Base-by-base conservation (phyloP, 148 eudicot genomes). In the Tetragonia tetragonoides region DNA sequence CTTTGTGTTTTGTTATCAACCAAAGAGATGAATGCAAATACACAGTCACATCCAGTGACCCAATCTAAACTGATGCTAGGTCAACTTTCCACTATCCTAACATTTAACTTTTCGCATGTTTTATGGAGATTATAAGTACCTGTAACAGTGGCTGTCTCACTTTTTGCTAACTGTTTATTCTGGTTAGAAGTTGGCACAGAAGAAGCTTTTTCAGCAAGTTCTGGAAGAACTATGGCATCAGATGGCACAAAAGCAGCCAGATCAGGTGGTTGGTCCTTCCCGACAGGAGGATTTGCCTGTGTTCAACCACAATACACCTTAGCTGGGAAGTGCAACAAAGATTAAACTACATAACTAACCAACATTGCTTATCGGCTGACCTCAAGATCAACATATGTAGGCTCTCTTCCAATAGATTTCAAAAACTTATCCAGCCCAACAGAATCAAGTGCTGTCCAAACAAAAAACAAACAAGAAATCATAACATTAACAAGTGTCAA, bases 181-280 rank as follows among this genome's bases (percentile, higher is more conserved):
- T 76, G 87, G 53, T 42, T 79, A 80, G 87, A 64, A 41, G 34
- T 79, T 73, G 75, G 85, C 8, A 76, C 73, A 41, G 91, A 74
- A 79, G 83, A 88, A 56, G 83, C 76, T 76, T 83, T 83, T 69
- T 44, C 88, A 72, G 83, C 82, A 81, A 80, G 51, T 64, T 89
- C 89, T 59, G 85, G 79, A 57, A 83, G 75, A 66, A 78, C 78
- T 42, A 74, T 60, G 39, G 89, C 87, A 83, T 86, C 90, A 64
- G 95, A 89, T 57, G 98, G 98, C 78, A 91, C 94, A 80, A 92
- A 84, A 65, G 81, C 44, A 60, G 97, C 98, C 84, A 95, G 83
- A 89, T 95, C 98, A 44, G 98, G 98, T 78, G 97, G 98, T 74
- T 92, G 95, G 84, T 94, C 98, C 84, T 94, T 94, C 60, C 98